phyloP scores from a whole-genome alignment of 371 early-diverging fungal species.

The Umbelopsis sp. region DNA sequence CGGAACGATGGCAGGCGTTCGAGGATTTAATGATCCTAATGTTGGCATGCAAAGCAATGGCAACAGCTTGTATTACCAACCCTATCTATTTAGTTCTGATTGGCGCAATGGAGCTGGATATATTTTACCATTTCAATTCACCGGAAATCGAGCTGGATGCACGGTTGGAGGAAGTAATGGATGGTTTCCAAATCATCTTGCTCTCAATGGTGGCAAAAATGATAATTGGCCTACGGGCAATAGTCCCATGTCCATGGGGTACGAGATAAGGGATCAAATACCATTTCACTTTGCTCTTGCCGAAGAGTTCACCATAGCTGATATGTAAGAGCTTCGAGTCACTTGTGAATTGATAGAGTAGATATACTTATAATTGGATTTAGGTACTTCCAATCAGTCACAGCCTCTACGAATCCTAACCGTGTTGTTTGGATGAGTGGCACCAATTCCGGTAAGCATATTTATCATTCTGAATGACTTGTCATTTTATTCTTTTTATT shows the following conservation, averaged over 20 bases:
- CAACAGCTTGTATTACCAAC: constrained; percentile 31
- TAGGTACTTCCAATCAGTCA: constrained; percentile 31
- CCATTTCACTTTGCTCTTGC: constrained; percentile 17
- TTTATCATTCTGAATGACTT: background rate
- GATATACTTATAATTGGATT: background rate
- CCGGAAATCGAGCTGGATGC: constrained; percentile 34
- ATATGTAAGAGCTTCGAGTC: background rate
- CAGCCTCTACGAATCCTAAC: constrained; percentile 31
- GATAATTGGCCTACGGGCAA: constrained; percentile 14
- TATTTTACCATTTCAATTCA: constrained; percentile 29
- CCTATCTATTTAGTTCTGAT: constrained; percentile 25
- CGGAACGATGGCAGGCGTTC: constrained; percentile 25
- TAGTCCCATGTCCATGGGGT: constrained; percentile 12
- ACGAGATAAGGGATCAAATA: constrained; percentile 2
- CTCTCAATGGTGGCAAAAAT: constrained; percentile 4
- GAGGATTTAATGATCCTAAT: constrained; percentile 23
- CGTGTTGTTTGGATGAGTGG: constrained; percentile 35
- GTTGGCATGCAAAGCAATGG: constrained; percentile 33
- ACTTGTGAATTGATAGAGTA: background rate
- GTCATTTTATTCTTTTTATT: background rate
- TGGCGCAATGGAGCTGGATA: constrained; percentile 28
- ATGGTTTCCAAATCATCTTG: constrained; percentile 5
- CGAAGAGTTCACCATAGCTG: constrained; percentile 15
- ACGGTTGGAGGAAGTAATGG: constrained; percentile 25
- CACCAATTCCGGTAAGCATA: constrained; percentile 23